phyloP scores from a whole-genome alignment of 2,329 filamentous ascomycete species.

The Phyllosticta paracitricarpa region DNA sequence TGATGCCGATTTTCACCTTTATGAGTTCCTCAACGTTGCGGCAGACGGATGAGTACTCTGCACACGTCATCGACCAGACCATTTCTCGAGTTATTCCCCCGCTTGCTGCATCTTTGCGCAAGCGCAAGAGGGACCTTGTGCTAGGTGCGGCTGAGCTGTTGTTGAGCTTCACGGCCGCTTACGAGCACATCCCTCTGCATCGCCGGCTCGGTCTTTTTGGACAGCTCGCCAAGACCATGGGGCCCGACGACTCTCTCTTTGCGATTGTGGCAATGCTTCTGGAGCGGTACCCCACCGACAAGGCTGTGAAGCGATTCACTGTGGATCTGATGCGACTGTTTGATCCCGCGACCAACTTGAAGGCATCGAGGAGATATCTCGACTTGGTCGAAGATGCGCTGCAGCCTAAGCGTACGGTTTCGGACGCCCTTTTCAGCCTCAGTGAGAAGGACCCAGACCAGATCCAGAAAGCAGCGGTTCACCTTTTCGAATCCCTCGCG shows the following conservation, averaged over 20 bases:
- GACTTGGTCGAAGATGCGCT: slow-evolving; percentile 66
- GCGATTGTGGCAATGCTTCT: slow-evolving; percentile 80
- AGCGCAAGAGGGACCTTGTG: slow-evolving; percentile 65
- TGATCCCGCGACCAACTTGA: slow-evolving; percentile 62
- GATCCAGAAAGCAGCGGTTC: slow-evolving; percentile 25
- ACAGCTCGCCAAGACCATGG: slow-evolving; percentile 75
- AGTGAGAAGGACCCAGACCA: slow-evolving; percentile 36
- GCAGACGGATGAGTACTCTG: slow-evolving; percentile 93
- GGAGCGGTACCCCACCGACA: slow-evolving; percentile 75
- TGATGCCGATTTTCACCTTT: slow-evolving; percentile 99
- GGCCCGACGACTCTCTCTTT: slow-evolving; percentile 77
- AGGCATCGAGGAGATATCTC: slow-evolving; percentile 65
- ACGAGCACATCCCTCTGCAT: slow-evolving; percentile 88
- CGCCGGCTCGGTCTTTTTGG: slow-evolving; percentile 73
- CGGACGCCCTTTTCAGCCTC: slow-evolving; percentile 59
- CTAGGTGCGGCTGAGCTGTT: slow-evolving; percentile 79
- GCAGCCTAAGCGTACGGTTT: slow-evolving; percentile 62
- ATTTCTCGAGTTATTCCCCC: slow-evolving; percentile 91
- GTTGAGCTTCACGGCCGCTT: slow-evolving; percentile 92
- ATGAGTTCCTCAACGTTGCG: slow-evolving; percentile 87
- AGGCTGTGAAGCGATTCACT: slow-evolving; percentile 64
- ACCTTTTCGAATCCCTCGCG: slow-evolving; percentile 30
- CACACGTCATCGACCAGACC: slow-evolving; percentile 85
- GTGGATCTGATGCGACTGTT: slow-evolving; percentile 65
- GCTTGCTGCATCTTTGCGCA: slow-evolving; percentile 73